Base-by-base conservation (phyloP, 2,329 filamentous ascomycete genomes). In the Sordariomycetes sp. region DNA sequence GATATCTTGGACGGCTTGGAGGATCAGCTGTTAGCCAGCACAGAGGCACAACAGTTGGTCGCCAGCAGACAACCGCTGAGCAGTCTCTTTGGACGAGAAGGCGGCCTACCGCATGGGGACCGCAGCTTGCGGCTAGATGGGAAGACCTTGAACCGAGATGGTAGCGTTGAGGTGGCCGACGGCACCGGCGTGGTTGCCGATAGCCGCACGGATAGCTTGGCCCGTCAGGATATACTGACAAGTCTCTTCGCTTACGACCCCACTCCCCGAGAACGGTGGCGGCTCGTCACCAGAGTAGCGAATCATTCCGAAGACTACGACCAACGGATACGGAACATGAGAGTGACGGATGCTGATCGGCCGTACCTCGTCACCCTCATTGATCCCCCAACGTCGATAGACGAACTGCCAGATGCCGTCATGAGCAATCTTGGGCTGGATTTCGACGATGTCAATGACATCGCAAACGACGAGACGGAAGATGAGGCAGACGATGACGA, bases 1-100 rank as follows among this genome's bases (percentile, higher is more conserved):
- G 90, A 96, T 43, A 83, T 88, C 39, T 68, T 90, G 6, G 79
- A 84, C 37, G 79, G 78, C 2, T 68, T 87, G 41, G 82, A 88
- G 47, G 83, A 88, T 41, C 82, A 88, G 49, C 72, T 82, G 35
- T 75, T 85, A 54, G 74, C 84, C 24, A 83, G 82, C 39, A 78
- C 76, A 15, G 79, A 87, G 44, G 78, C 84, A 9, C 77, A 83
- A 38, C 82, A 90, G 45, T 72, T 93, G 6, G 74, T 92, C 10
- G 72, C 79, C 11, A 77, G 81, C 34, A 74, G 82, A 27, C 82
- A 86, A 46, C 84, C 85, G 1, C 69, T 90, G 30, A 88, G 83
- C 51, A 76, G 75, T 43, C 59, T 75, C 32, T 87, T 87, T 41
- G 83, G 82, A 2, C 76, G 85, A 28, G 80, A 85, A 39, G 80